Evolutionary conservation across 345 rosid genomes (phyloP).

Genomic region (Arabis alpina): DNA sequence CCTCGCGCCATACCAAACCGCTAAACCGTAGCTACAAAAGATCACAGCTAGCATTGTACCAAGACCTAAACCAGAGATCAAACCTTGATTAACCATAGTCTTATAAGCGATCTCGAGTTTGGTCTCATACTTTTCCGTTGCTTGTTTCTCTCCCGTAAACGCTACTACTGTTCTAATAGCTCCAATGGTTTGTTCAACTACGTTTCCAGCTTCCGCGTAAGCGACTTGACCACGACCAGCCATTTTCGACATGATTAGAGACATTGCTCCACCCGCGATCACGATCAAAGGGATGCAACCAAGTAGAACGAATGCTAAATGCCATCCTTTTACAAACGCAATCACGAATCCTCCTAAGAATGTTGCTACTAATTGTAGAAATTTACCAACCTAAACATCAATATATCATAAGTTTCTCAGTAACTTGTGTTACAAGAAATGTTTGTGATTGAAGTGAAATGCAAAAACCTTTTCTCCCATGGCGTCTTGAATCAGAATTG

Average conservation of each 20-base stretch:
- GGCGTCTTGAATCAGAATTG: slow-evolving; percentile 88
- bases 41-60: slow-evolving; percentile 55
- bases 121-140: slow-evolving; percentile 60
- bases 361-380: slow-evolving; percentile 61
- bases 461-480: slow-evolving; percentile 84
- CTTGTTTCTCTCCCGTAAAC: slow-evolving; percentile 85
- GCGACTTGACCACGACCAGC: slow-evolving; percentile 79
- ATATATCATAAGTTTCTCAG: background rate
- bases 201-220: slow-evolving; percentile 83
- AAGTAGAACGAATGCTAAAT: slow-evolving; percentile 55
- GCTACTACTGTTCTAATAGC: slow-evolving; percentile 86
- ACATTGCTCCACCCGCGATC: slow-evolving; percentile 60
- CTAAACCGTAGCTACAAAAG: slow-evolving; percentile 64
- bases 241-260: slow-evolving; percentile 64
- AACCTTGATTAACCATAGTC: slow-evolving; percentile 64
- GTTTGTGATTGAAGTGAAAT: background rate
- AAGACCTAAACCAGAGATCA: slow-evolving; percentile 72
- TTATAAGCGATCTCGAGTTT: slow-evolving; percentile 63
- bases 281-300: slow-evolving; percentile 68
- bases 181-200: slow-evolving; percentile 86
- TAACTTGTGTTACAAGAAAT: slow-evolving; percentile 12
- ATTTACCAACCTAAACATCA: slow-evolving; percentile 71
- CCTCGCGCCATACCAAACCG: slow-evolving; percentile 73
- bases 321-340: slow-evolving; percentile 70
- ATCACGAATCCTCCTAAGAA: slow-evolving; percentile 70